Evolutionary conservation across 148 eudicot genomes (phyloP).

Genomic region (Camellia japonica): DNA sequence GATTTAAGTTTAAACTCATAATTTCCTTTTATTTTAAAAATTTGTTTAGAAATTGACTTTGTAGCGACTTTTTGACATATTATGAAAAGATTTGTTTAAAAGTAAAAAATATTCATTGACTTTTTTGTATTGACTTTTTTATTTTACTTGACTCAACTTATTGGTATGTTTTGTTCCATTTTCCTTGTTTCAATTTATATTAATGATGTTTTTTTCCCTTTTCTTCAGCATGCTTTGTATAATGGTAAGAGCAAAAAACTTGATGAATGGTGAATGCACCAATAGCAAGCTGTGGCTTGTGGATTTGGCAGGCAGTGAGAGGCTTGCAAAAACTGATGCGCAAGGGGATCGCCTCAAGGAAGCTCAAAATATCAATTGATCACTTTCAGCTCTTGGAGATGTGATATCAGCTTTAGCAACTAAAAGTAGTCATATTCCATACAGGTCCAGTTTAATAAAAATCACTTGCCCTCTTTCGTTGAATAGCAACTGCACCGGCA

Average conservation of each 20-base stretch:
- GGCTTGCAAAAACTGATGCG: conserved; percentile 92
- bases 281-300: conserved; percentile 99
- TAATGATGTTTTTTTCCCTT: background rate
- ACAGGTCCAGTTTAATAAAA: conserved; percentile 39
- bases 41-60: too few species aligned
- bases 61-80: too few species aligned
- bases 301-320: conserved; percentile 96
- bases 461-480: background rate
- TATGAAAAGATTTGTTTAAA: too few species aligned
- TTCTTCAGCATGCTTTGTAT: conserved; percentile 79
- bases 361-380: conserved; percentile 87
- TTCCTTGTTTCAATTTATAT: background rate
- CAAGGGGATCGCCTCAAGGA: conserved; percentile 94
- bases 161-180: background rate
- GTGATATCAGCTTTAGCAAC: conserved; percentile 92
- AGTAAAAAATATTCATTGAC: too few species aligned
- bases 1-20: too few species aligned
- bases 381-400: conserved; percentile 94
- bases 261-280: conserved; percentile 86
- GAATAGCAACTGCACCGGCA: background rate
- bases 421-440: conserved; percentile 88
- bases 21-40: too few species aligned
- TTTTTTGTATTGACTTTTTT: too few species aligned
- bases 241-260: conserved; percentile 71
- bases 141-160: background rate